Conservation (phyloP, 78 protist genomes). For the Dictyostelium intermedium region DNA sequence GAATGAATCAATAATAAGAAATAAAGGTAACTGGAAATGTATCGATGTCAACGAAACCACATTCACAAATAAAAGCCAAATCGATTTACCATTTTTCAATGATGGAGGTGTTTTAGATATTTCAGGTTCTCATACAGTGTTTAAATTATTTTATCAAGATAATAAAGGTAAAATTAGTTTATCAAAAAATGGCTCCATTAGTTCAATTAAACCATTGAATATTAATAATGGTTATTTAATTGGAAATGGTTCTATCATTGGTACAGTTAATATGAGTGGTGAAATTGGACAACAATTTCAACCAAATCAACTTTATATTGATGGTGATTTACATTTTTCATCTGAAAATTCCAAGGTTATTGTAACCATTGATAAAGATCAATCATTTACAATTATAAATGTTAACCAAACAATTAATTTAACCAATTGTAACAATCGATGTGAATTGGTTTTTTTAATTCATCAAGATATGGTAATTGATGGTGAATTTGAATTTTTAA, state of each 20-base stretch:
- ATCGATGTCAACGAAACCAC: not conserved
- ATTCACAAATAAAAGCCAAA: not conserved
- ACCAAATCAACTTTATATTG: not conserved
- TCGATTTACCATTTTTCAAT: not conserved
- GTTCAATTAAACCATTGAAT: not conserved
- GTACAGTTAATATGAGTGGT: not conserved
- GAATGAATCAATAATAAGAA: not conserved
- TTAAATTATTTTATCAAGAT: not conserved
- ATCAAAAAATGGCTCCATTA: not conserved
- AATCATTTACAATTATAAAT: not conserved
- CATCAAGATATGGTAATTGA: not conserved
- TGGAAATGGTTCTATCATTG: not conserved
- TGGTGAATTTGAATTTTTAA: slow-evolving; percentile 3
- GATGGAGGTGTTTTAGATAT: not conserved
- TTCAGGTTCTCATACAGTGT: not conserved
- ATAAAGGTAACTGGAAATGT: slow-evolving; percentile 9
- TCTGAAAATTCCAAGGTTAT: not conserved
- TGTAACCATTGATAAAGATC: not conserved
- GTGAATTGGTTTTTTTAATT: not conserved
- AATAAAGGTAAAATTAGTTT: not conserved
- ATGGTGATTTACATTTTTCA: slow-evolving; percentile 9
- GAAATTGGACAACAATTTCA: not conserved
- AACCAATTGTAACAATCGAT: not conserved
- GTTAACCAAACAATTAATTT: not conserved
- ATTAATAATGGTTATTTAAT: not conserved